These are phyloP conservation scores for Tulasnella sp. DNA, from an alignment of 768 basidiomycete species.

Conservation along the genomic window DNA sequence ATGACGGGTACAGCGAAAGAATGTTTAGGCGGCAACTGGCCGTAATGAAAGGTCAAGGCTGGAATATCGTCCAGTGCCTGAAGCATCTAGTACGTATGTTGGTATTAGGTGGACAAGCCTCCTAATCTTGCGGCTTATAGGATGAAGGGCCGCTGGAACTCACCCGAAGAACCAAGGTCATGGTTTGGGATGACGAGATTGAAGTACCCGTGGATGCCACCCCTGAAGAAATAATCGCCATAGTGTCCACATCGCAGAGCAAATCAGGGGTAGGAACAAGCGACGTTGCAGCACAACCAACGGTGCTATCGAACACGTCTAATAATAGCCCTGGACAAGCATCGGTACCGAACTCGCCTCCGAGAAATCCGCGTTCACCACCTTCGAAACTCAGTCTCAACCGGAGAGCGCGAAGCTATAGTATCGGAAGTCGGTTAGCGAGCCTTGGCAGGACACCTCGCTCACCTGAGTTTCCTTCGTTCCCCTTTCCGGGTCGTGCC, in stretches of 20 bases:
- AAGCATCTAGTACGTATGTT: constrained; percentile 49
- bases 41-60: constrained; percentile 89
- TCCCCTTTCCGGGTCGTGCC: constrained; percentile 64
- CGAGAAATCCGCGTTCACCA: not conserved
- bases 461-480: not conserved
- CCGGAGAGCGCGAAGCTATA: constrained; percentile 10
- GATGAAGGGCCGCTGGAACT: constrained; percentile 86
- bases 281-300: constrained; percentile 2
- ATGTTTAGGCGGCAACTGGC: constrained; percentile 75
- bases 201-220: constrained; percentile 40
- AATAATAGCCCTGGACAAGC: not conserved
- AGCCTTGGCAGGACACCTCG: constrained; percentile 7
- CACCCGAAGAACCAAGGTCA: constrained; percentile 65
- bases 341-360: constrained; percentile 13
- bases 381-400: not conserved
- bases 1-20: constrained; percentile 79
- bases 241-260: constrained; percentile 22
- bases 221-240: constrained; percentile 15
- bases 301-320: not conserved
- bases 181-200: constrained; percentile 81
- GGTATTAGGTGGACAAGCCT: not conserved
- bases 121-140: constrained; percentile 27
- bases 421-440: constrained; percentile 11
- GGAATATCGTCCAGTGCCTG: constrained; percentile 77
- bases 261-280: constrained; percentile 1